Evolutionary conservation across 164 flowering plant species (phyloP).

Genomic region (Vitis amurensis): DNA sequence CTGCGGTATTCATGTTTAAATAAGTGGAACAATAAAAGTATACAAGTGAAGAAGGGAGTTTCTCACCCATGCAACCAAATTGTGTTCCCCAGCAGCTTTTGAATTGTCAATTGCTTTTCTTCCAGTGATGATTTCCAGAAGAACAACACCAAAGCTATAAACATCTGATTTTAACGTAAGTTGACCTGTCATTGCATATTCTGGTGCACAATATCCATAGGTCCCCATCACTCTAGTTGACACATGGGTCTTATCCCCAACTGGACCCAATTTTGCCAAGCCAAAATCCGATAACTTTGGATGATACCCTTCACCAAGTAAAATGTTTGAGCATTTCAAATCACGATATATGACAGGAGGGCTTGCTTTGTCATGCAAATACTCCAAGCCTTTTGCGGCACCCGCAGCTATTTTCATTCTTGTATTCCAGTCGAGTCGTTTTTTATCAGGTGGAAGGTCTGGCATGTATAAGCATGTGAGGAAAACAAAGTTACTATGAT

Average conservation of each 20-base stretch:
- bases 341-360: constrained; percentile 72
- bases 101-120: constrained; percentile 63
- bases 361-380: constrained; percentile 58
- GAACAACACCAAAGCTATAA: constrained; percentile 70
- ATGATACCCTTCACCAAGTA: constrained; percentile 49
- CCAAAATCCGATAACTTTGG: constrained; percentile 69
- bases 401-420: constrained; percentile 70
- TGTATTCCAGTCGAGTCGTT: constrained; percentile 54
- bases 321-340: constrained; percentile 58
- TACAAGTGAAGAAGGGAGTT: background rate
- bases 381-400: constrained; percentile 67
- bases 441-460: constrained; percentile 55
- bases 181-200: constrained; percentile 66
- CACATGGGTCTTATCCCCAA: constrained; percentile 63
- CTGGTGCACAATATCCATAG: constrained; percentile 70
- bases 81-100: constrained; percentile 52
- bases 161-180: constrained; percentile 64
- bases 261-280: constrained; percentile 62
- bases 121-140: constrained; percentile 61
- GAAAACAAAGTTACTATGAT: background rate
- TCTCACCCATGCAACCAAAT: constrained; percentile 64
- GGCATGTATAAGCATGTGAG: constrained; percentile 10
- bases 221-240: constrained; percentile 73
- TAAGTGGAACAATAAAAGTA: background rate
- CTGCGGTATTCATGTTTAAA: no score